phyloP scores from a whole-genome alignment of 2,329 filamentous ascomycete species.

The Phaeosphaeria sp. region DNA sequence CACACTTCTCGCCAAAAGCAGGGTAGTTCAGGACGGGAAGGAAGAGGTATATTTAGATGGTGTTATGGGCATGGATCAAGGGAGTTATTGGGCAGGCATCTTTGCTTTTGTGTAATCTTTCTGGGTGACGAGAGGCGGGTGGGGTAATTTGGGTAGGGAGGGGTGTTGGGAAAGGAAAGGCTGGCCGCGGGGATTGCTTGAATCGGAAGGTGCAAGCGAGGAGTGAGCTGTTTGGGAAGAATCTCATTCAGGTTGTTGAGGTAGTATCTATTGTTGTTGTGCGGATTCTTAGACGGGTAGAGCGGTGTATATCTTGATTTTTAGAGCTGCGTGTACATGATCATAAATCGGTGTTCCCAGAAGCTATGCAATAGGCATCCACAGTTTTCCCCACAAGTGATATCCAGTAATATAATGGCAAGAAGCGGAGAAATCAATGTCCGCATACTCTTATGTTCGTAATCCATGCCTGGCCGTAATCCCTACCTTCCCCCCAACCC shows the following conservation, averaged over 20 bases:
- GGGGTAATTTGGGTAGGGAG: conserved; percentile 4
- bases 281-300: too few relatives aligned
- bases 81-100: conserved; percentile 4
- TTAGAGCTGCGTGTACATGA: neutral
- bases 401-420: conserved; percentile 3
- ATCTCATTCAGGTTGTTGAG: neutral
- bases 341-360: neutral
- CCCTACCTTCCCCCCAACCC: neutral
- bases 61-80: neutral
- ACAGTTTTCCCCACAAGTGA: neutral
- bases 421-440: conserved; percentile 7
- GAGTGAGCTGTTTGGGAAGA: neutral
- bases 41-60: neutral
- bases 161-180: conserved; percentile 2
- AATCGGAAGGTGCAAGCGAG: conserved; percentile 30
- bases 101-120: conserved; percentile 1
- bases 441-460: conserved; percentile 7
- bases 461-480: neutral
- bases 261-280: neutral
- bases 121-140: neutral
- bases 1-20: neutral
- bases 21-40: neutral
- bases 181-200: conserved; percentile 26
- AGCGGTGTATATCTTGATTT: neutral
- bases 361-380: conserved; percentile 4